A percentile compares a stretch with the other conserved stretches of the same genome.
phyloP scores from a whole-genome alignment of 1,139 yeast species.

The Pichia sp. region DNA sequence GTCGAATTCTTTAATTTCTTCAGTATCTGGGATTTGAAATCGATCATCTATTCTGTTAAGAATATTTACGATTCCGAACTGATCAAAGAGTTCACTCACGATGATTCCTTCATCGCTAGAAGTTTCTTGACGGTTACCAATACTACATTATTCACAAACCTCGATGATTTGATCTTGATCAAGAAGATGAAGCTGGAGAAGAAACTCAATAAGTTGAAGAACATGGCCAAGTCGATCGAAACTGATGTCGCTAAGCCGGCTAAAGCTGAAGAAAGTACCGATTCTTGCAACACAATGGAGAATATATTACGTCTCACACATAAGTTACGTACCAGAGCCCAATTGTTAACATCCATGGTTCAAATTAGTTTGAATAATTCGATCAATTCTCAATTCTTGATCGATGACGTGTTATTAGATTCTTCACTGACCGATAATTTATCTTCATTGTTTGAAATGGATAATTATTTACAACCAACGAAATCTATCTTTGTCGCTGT shows the following conservation, averaged over 20 bases:
- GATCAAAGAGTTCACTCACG: slow-evolving; percentile 12
- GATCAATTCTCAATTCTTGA: slow-evolving; percentile 12
- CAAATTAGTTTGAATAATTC: slow-evolving; percentile 18
- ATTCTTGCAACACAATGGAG: neutral
- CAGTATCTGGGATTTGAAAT: slow-evolving; percentile 14
- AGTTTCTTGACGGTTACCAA: slow-evolving; percentile 20
- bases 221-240: neutral
- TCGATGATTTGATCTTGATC: slow-evolving; percentile 16
- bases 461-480: slow-evolving; percentile 13
- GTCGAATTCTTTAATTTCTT: slow-evolving; percentile 21
- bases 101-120: slow-evolving; percentile 20
- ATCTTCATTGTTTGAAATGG: slow-evolving; percentile 22
- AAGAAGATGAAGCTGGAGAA: neutral
- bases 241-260: neutral
- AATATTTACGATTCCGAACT: slow-evolving; percentile 13
- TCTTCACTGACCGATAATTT: slow-evolving; percentile 26
- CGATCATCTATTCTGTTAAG: slow-evolving; percentile 9
- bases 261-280: neutral
- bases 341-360: slow-evolving; percentile 23
- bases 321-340: slow-evolving; percentile 25
- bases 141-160: slow-evolving; percentile 8
- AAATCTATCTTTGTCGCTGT: slow-evolving; percentile 20
- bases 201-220: neutral
- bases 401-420: slow-evolving; percentile 29
- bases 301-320: slow-evolving; percentile 22